phyloP scores from a whole-genome alignment of 257 asterid species.

The Solanum ossicruentum region DNA sequence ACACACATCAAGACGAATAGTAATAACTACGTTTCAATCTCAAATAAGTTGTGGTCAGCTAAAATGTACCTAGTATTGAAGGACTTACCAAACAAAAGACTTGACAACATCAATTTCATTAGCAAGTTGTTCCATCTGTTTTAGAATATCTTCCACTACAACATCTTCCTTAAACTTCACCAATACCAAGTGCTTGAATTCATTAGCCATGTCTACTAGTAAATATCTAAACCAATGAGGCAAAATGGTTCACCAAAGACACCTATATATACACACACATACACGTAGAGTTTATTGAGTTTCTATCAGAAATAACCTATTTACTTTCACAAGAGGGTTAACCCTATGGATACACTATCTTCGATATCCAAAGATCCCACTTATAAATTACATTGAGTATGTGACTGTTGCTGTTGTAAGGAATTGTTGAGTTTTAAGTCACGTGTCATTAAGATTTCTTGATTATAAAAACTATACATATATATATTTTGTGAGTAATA shows the following conservation, averaged over 20 bases:
- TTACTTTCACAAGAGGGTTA: background rate
- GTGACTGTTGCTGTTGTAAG: background rate
- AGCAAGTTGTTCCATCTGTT: constrained; percentile 65
- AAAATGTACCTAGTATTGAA: background rate
- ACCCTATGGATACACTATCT: too few relatives aligned
- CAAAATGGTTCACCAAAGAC: constrained; percentile 5
- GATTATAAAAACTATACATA: background rate
- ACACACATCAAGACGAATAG: too few relatives aligned
- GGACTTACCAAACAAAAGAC: constrained; percentile 72
- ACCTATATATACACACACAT: constrained; percentile 16
- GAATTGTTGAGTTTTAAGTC: background rate
- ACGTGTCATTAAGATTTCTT: background rate
- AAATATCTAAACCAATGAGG: background rate
- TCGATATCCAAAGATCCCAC: background rate
- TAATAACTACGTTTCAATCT: too few relatives aligned
- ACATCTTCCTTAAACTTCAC: constrained; percentile 73
- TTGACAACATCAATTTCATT: constrained; percentile 57
- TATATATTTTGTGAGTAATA: background rate
- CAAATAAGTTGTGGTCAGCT: background rate
- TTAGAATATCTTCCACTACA: constrained; percentile 45
- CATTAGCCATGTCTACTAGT: constrained; percentile 27
- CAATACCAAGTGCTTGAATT: constrained; percentile 72
- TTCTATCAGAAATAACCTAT: background rate
- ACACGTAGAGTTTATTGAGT: background rate
- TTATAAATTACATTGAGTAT: too few relatives aligned